Conservation (phyloP, 352 stramenopile species). For the Lagenidium sp. region DNA sequence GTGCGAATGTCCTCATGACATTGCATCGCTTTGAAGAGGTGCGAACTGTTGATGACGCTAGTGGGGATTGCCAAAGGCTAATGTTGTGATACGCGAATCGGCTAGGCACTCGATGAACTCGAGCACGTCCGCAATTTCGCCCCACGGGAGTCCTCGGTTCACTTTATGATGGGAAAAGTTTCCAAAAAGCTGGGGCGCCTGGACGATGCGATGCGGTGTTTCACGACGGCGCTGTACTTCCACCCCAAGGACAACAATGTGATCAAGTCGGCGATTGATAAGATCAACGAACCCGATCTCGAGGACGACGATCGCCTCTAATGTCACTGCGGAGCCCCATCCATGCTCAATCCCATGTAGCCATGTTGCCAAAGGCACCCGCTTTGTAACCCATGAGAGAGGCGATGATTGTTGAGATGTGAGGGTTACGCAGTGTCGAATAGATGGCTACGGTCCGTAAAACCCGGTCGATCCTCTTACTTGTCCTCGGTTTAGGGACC, state of each 20-base stretch:
- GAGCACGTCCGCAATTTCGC: constrained; percentile 89
- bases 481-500: too few relatives aligned
- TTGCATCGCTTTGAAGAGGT: constrained; percentile 88
- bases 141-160: constrained; percentile 93
- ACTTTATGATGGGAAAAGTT: constrained; percentile 97
- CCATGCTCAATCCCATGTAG: too few relatives aligned
- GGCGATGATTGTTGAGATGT: too few relatives aligned
- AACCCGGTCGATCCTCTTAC: too few relatives aligned
- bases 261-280: constrained; percentile 95
- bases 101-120: constrained; percentile 86
- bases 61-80: too few relatives aligned
- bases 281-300: constrained; percentile 69
- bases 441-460: too few relatives aligned
- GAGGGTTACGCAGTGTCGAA: too few relatives aligned
- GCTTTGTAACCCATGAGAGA: too few relatives aligned
- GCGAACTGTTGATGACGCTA: not conserved
- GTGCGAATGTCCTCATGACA: constrained; percentile 91
- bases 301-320: constrained; percentile 22
- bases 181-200: constrained; percentile 75
- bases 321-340: too few relatives aligned
- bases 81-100: too few relatives aligned
- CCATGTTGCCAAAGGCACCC: too few relatives aligned
- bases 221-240: constrained; percentile 95
- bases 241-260: constrained; percentile 97
- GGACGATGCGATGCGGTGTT: constrained; percentile 94